Evolutionary conservation across 192 early-diverging fungal species (phyloP).

Genomic region (Backusella psychrophila): DNA sequence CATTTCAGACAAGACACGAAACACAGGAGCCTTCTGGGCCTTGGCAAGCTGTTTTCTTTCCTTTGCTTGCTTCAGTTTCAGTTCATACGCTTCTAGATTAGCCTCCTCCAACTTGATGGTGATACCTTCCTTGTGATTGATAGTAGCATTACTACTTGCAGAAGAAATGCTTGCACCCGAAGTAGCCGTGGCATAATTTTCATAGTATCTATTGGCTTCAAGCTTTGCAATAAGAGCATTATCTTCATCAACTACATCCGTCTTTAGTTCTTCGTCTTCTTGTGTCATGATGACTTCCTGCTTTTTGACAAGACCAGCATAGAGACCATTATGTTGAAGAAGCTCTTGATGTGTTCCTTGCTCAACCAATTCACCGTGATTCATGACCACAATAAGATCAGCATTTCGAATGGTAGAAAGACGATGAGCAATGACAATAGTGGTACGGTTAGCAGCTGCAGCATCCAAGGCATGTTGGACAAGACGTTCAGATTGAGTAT

Average conservation of each 20-base stretch:
- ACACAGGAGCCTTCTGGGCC: conserved; percentile 51
- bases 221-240: not conserved
- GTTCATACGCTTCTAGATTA: conserved; percentile 18
- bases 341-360: conserved; percentile 79
- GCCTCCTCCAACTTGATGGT: not conserved
- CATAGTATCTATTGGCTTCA: not conserved
- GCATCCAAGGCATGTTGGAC: conserved; percentile 81
- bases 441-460: conserved; percentile 72
- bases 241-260: conserved; percentile 7
- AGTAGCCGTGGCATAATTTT: not conserved
- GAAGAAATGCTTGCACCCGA: not conserved
- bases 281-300: conserved; percentile 51
- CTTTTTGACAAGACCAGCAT: conserved; percentile 60
- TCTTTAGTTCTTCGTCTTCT: not conserved
- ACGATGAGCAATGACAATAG: conserved; percentile 89
- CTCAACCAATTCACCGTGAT: conserved; percentile 66
- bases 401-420: conserved; percentile 87
- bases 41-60: conserved; percentile 36
- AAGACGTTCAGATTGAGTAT: conserved; percentile 71
- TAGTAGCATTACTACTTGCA: not conserved
- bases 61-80: conserved; percentile 17
- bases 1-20: conserved; percentile 46
- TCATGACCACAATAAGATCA: conserved; percentile 82
- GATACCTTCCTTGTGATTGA: not conserved
- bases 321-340: conserved; percentile 53